Evolutionary conservation across 495 filamentous ascomycete genomes (phyloP), one percentile per base, ranked within the genome.

Genomic region (Penicillium argentinense): DNA sequence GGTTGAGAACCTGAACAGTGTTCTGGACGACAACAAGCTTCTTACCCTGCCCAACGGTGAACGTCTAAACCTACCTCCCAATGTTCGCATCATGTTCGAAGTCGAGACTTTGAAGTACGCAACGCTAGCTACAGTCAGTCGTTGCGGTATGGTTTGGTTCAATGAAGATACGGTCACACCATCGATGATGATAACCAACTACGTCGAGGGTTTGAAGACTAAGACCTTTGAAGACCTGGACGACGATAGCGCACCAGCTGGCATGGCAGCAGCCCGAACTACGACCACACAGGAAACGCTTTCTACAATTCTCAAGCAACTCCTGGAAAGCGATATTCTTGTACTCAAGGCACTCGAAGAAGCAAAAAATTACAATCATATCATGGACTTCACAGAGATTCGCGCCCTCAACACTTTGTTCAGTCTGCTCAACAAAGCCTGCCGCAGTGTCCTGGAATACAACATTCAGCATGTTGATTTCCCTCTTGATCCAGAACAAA

Each of bases 121-220:
- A 28, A 99, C 93, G 0, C 78, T 97, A 29, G 93, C 93, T 28
- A 99, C 93, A 28, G 93, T 99, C 56, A 90, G 85, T 85, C 90
- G 93, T 71, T 99, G 93, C 69, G 93, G 93, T 76, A 99, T 99
- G 93, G 93, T 99, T 6, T 99, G 93, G 93, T 97, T 97, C 71
- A 97, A 91, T 60, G 91, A 95, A 51, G 95, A 99, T 59, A 97
- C 89, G 13, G 91, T 99, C 29, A 91, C 88, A 14, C 79, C 89
- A 5, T 79, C 77, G 53, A 96, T 99, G 89, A 89, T 97, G 82
- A 82, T 97, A 26, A 71, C 80, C 47, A 89, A 96, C 63, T 96
- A 97, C 60, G 81, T 99, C 23, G 83, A 91, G 51, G 83, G 82
- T 29, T 79, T 99, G 9, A 79, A 85, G 49, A 85, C 81, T 3